Evolutionary conservation across 495 filamentous ascomycete genomes (phyloP), one percentile per base, ranked within the genome.

Genomic region (Thozetella sp.): DNA sequence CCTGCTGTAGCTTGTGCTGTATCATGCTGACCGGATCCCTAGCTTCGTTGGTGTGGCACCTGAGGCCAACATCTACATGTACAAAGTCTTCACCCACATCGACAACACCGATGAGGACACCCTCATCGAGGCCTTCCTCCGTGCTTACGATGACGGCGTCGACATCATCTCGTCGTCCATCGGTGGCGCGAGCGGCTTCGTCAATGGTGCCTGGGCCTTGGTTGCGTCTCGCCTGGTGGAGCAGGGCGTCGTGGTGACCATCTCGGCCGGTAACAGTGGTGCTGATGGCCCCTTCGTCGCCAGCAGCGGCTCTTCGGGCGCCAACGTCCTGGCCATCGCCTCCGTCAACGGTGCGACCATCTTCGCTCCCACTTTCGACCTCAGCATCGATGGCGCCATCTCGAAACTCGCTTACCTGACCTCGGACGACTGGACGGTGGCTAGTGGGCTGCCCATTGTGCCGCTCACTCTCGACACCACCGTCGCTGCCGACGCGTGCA

Each of bases 41-140:
- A 67, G 72, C 54, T 80, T 80, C 55, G 71, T 74, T 15, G 79
- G 80, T 17, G 81, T 83, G 40, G 81, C 80, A 11, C 81, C 81
- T 1, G 76, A 79, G 52, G 78, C 78, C 6, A 81, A 72, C 15
- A 57, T 83, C 37, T 71, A 74, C 23, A 67, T 69, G 15, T 84
- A 78, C 59, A 81, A 80, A 54, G 76, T 81, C 55, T 75, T 80
- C 55, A 76, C 72, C 37, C 6, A 9, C 11, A n/a, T 48, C 43
- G 43, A 48, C 43, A 20, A n/a, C 43, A 66, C 69, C 2, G 66
- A 69, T 27, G 69, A 70, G 23, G 71, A 74, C 20, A 63, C 56
- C 0, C 51, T 74, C 0, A 67, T 74, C 17, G 67, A 65, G 22
- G 67, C 61, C 9, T 74, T 72, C 24, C 58, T 68, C 9, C 62